Conservation (phyloP, 768 basidiomycete species). For the Boletus sp. region DNA sequence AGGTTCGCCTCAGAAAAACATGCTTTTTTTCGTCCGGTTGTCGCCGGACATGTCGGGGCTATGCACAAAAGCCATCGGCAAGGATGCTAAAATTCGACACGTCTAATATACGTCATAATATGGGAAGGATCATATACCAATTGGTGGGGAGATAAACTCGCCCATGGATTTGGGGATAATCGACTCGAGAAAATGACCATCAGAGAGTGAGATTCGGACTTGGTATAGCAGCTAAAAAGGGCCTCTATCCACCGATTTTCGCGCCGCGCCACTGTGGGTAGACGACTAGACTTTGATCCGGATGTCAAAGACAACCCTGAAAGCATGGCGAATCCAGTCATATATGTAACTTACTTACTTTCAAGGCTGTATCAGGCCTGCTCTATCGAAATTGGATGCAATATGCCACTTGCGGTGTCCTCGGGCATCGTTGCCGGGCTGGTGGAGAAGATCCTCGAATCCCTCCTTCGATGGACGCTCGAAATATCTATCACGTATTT, state of each 20-base stretch:
- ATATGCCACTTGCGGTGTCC: slow-evolving; percentile 15
- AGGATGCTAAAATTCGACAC: background rate
- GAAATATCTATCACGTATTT: slow-evolving; percentile 16
- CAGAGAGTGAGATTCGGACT: background rate
- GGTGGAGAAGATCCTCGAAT: slow-evolving; percentile 19
- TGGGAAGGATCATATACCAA: background rate
- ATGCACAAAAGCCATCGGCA: slow-evolving; percentile 11
- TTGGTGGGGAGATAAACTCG: slow-evolving; percentile 3
- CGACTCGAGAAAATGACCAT: background rate
- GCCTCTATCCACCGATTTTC: background rate
- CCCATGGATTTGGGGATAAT: background rate
- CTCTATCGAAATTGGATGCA: slow-evolving; percentile 3
- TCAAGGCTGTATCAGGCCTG: slow-evolving; percentile 9
- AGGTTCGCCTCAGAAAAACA: background rate
- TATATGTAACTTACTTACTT: background rate
- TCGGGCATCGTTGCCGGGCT: slow-evolving; percentile 14
- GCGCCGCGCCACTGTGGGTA: background rate
- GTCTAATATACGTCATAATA: slow-evolving; percentile 19
- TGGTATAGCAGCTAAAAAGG: background rate
- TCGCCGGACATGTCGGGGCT: slow-evolving; percentile 8
- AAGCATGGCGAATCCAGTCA: slow-evolving; percentile 13
- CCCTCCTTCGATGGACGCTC: slow-evolving; percentile 18
- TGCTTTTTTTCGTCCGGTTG: background rate
- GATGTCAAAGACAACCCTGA: slow-evolving; percentile 16
- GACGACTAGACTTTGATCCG: slow-evolving; percentile 12